phyloP scores from a whole-genome alignment of 108 stramenopile species.

The Pseudonitzschia multiseries region DNA sequence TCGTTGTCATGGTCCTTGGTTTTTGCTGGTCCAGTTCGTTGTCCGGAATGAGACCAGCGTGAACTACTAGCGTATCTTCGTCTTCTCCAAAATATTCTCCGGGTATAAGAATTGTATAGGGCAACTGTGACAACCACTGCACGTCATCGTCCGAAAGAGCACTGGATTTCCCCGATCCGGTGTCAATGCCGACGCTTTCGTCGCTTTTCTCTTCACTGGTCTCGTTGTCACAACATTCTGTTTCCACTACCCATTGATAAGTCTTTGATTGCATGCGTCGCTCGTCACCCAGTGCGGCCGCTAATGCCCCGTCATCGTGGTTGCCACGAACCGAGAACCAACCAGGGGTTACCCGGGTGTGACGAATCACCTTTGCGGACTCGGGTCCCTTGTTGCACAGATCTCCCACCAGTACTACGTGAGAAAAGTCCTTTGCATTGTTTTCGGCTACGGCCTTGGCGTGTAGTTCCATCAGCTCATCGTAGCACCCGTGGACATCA shows the following conservation, averaged over 20 bases:
- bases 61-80: constrained; percentile 59
- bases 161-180: background rate
- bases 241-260: constrained; percentile 55
- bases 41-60: constrained; percentile 67
- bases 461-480: constrained; percentile 63
- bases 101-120: constrained; percentile 68
- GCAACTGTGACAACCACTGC: constrained; percentile 68
- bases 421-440: constrained; percentile 38
- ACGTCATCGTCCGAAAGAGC: constrained; percentile 64
- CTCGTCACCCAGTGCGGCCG: constrained; percentile 66
- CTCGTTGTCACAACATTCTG: background rate
- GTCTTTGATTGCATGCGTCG: constrained; percentile 34
- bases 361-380: constrained; percentile 69
- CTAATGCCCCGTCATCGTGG: constrained; percentile 82
- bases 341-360: constrained; percentile 44
- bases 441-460: constrained; percentile 55
- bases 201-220: background rate
- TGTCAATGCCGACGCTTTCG: background rate
- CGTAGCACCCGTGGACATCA: constrained; percentile 86
- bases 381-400: constrained; percentile 90
- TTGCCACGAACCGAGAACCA: constrained; percentile 85
- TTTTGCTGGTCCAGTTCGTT: constrained; percentile 42
- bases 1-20: constrained; percentile 52
- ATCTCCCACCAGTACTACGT: constrained; percentile 87
- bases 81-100: constrained; percentile 18